Evolutionary conservation across 768 basidiomycete genomes (phyloP), one percentile per base, ranked within the genome.

Genomic region (Tricholoma flavovirens): DNA sequence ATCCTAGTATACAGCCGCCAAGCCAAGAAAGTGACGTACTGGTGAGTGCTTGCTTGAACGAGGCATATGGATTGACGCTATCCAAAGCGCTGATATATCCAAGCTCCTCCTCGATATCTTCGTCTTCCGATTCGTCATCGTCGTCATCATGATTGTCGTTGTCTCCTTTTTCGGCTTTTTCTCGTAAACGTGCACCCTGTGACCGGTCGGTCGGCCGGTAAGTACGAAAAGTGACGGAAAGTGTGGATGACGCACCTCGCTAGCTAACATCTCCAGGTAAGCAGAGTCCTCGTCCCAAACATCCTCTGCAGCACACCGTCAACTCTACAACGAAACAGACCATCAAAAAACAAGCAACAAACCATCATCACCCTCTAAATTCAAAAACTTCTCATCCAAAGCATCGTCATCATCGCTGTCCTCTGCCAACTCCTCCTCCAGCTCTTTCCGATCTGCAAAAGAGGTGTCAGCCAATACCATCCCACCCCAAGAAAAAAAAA

Each of bases 201-300:
- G 43, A 29, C 17, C 43, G 46, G 10, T 24, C 52, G 10, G 59
- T 38, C 15, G 10, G 59, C 36, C 15, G 38, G 24, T 38, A 29
- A 40, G 19, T 4, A 42, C n/a, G 42, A 53, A 49, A 35, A 22
- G 51, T 46, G 33, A 32, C 50, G 50, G 36, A 49, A 22, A 3
- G 60, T 52, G n/a, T n/a, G n/a, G n/a, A 53, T 10, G 9, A 60
- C 71, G 45, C 67, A 88, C 90, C 79, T 93, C 88, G 62, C 83
- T 83, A 6, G 90, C 92, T 32, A 95, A 80, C 78, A 92, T 74
- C 68, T 94, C 91, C 43, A 93, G 77, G 66, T 93, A 95, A 6
- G 87, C 89, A 7, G 90, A 91, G 62, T 93, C 90, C 56, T 90
- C 87, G 64, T 94, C 92, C 85, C 88, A 93, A 14, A 93, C 90